Conservation (phyloP, 2,329 filamentous ascomycete species). For the Ascochyta fabae region DNA sequence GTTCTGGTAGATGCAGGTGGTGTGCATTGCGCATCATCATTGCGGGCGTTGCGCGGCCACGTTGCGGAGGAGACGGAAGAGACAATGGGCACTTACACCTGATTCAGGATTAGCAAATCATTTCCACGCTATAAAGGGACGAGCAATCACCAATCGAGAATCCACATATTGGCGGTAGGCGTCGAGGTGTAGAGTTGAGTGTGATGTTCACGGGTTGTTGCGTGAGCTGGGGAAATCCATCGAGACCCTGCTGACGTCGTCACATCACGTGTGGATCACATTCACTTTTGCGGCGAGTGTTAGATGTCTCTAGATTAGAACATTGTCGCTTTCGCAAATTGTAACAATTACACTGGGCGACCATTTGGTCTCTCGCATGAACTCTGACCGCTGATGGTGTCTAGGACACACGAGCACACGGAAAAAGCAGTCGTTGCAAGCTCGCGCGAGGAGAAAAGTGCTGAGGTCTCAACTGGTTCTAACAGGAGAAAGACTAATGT, state of each 20-base stretch:
- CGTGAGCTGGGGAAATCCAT: conserved; percentile 7
- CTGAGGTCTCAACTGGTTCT: too few species aligned
- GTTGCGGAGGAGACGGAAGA: conserved; percentile 6
- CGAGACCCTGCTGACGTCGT: conserved; percentile 17
- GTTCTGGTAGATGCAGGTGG: background rate
- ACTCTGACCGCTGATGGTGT: too few species aligned
- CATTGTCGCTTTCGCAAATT: background rate
- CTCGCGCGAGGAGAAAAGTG: too few species aligned
- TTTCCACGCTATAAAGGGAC: background rate
- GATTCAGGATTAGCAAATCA: conserved; percentile 21
- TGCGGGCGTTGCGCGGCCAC: background rate
- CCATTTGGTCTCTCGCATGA: too few species aligned
- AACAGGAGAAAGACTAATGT: too few species aligned
- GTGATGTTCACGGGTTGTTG: background rate
- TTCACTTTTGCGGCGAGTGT: background rate
- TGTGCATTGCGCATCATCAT: background rate
- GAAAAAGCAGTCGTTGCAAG: too few species aligned
- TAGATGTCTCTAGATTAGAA: background rate
- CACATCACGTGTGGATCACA: conserved; percentile 9
- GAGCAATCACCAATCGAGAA: conserved; percentile 77
- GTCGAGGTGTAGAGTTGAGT: background rate
- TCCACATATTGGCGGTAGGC: conserved; percentile 70
- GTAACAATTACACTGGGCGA: too few species aligned
- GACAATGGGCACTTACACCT: conserved; percentile 40
- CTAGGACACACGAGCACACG: too few species aligned